Percentiles rank a stretch among this genome's conserved stretches.
phyloP scores from a whole-genome alignment of 2,329 filamentous ascomycete species.

The Malbranchea cinnamomea region DNA sequence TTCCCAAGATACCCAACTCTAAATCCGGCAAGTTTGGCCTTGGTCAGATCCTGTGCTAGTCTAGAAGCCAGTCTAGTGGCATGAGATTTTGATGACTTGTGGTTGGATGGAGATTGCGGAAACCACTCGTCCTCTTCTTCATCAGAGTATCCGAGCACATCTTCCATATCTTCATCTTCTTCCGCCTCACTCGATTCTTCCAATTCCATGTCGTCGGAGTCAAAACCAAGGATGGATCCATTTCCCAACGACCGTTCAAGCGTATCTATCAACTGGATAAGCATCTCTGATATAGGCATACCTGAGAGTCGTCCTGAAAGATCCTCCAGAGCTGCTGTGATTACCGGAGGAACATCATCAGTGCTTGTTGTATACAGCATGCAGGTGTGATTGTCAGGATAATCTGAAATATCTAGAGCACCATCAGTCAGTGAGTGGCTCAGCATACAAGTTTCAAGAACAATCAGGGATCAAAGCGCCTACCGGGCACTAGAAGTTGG shows the following conservation, averaged over 20 bases:
- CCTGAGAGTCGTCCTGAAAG: conserved; percentile 33
- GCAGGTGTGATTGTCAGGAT: conserved; percentile 43
- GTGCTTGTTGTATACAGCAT: conserved; percentile 39
- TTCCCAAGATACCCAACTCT: conserved; percentile 49
- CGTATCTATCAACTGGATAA: conserved; percentile 30
- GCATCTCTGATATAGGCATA: conserved; percentile 31
- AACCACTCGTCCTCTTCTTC: conserved; percentile 22
- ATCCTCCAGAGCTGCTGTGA: conserved; percentile 26
- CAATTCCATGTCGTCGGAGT: conserved; percentile 1
- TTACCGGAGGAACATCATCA: conserved; percentile 20
- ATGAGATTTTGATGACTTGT: background rate
- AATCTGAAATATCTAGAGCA: conserved; percentile 40
- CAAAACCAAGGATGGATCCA: conserved; percentile 17
- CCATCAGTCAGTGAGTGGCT: conserved; percentile 11
- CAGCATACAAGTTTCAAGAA: too few relatives aligned
- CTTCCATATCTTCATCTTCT: conserved; percentile 12
- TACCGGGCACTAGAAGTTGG: conserved; percentile 27
- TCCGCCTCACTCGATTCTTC: conserved; percentile 13
- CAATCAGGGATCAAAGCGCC: conserved; percentile 5
- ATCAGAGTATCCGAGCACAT: conserved; percentile 20
- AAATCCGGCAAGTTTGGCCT: conserved; percentile 51
- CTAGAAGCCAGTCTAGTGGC: conserved; percentile 13
- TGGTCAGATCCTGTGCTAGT: conserved; percentile 47
- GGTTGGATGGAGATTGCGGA: conserved; percentile 8
- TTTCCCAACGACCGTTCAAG: conserved; percentile 18